Conservation (phyloP, 1,139 yeast species). For the Williopsis jadinii region DNA sequence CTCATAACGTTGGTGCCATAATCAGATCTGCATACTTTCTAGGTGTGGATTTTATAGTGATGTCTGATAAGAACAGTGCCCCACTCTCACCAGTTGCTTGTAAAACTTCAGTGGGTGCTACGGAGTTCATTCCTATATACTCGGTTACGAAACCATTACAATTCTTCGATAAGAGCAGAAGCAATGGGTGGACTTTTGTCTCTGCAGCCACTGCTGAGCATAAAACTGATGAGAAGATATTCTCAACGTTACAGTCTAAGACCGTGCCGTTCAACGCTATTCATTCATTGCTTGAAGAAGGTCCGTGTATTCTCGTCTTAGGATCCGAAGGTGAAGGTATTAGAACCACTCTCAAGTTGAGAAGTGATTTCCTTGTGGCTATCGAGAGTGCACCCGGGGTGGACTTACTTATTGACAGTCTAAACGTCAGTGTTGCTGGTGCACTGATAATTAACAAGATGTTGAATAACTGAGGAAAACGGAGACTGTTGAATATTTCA, state of each 20-base stretch:
- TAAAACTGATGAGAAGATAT: constrained; percentile 20
- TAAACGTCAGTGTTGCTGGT: constrained; percentile 87
- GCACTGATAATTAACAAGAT: constrained; percentile 50
- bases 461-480: not conserved
- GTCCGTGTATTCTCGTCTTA: constrained; percentile 65
- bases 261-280: constrained; percentile 38
- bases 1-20: constrained; percentile 87
- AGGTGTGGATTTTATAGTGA: constrained; percentile 76
- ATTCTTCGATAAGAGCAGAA: constrained; percentile 50
- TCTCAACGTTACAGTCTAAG: constrained; percentile 25
- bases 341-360: constrained; percentile 52
- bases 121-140: constrained; percentile 64
- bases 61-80: constrained; percentile 69
- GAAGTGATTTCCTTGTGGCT: constrained; percentile 60
- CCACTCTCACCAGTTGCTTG: constrained; percentile 69
- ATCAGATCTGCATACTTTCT: constrained; percentile 74
- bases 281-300: constrained; percentile 31
- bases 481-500: no score
- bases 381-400: constrained; percentile 31
- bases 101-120: constrained; percentile 85
- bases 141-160: constrained; percentile 49
- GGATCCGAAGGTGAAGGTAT: constrained; percentile 88
- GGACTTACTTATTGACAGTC: constrained; percentile 57
- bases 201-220: constrained; percentile 43
- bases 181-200: constrained; percentile 63